Conservation (phyloP, 2,329 filamentous ascomycete species). For the Cladosporium sp. region DNA sequence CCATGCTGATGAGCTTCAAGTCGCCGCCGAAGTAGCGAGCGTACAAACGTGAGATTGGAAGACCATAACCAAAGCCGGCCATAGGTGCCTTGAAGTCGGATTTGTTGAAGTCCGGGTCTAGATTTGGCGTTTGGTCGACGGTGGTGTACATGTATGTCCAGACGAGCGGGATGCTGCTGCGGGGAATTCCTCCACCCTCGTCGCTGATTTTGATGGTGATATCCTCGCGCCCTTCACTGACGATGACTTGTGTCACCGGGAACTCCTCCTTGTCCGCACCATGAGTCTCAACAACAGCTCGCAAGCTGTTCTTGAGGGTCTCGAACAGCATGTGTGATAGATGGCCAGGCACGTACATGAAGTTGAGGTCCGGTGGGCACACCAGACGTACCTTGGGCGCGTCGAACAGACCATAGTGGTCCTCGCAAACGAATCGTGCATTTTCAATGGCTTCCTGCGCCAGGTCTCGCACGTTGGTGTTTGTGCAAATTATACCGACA, state of each 20-base stretch:
- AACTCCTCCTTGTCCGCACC: constrained; percentile 95
- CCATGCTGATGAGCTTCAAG: constrained; percentile 97
- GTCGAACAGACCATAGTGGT: constrained; percentile 96
- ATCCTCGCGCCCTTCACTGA: constrained; percentile 95
- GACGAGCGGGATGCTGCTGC: constrained; percentile 90
- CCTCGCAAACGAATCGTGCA: constrained; percentile 97
- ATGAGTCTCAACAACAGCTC: constrained; percentile 92
- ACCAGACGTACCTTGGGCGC: constrained; percentile 95
- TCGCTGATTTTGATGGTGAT: constrained; percentile 99
- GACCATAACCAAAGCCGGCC: constrained; percentile 97
- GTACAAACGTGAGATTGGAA: constrained; percentile 91
- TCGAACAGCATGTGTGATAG: constrained; percentile 99
- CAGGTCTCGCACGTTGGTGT: constrained; percentile 91
- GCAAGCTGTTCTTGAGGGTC: constrained; percentile 95
- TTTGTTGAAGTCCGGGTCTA: constrained; percentile 98
- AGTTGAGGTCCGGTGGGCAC: constrained; percentile 88
- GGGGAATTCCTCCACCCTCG: constrained; percentile 91
- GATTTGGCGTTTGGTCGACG: constrained; percentile 87
- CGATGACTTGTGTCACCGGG: constrained; percentile 93
- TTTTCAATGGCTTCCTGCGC: constrained; percentile 98
- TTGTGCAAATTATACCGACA: constrained; percentile 98
- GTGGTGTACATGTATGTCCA: constrained; percentile 99
- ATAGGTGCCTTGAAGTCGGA: constrained; percentile 99
- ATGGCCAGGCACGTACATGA: constrained; percentile 99
- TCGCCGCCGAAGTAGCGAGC: constrained; percentile 97